phyloP scores from a whole-genome alignment of 352 stramenopile genomes.

The Globisporangium polare region DNA sequence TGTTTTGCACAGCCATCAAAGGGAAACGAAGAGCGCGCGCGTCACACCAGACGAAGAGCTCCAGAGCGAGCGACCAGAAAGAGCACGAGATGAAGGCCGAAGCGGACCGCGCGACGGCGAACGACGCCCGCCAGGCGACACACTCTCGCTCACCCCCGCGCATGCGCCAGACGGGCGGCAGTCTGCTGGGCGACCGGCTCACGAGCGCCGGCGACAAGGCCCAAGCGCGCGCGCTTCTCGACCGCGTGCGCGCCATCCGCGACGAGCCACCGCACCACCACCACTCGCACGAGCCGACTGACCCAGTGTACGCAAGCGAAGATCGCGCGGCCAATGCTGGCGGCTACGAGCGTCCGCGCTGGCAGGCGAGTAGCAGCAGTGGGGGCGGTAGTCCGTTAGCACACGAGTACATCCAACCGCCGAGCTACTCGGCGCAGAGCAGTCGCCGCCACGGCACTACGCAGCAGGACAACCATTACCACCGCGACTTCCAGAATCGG shows the following conservation, averaged over 20 bases:
- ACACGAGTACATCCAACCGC: neutral
- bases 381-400: neutral
- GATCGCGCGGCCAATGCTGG: neutral
- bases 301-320: neutral
- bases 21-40: neutral
- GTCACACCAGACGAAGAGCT: neutral
- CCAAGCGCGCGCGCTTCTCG: conserved; percentile 37
- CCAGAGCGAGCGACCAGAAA: neutral
- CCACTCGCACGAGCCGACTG: neutral
- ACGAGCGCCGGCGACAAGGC: conserved; percentile 15
- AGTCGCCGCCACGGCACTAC: neutral
- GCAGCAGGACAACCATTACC: neutral
- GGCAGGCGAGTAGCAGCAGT: neutral
- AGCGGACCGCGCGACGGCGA: neutral
- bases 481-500: neutral
- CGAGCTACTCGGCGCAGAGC: neutral
- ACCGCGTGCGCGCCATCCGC: conserved; percentile 23
- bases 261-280: conserved; percentile 5
- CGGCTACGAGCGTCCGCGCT: conserved; percentile 1
- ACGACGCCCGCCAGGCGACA: neutral
- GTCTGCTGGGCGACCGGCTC: conserved; percentile 5
- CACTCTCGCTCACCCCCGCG: neutral
- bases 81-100: conserved; percentile 5
- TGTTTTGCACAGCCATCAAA: neutral
- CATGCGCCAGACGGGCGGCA: neutral